phyloP scores from a whole-genome alignment of 2,329 filamentous ascomycete species.

The Chaetothyriales sp. region DNA sequence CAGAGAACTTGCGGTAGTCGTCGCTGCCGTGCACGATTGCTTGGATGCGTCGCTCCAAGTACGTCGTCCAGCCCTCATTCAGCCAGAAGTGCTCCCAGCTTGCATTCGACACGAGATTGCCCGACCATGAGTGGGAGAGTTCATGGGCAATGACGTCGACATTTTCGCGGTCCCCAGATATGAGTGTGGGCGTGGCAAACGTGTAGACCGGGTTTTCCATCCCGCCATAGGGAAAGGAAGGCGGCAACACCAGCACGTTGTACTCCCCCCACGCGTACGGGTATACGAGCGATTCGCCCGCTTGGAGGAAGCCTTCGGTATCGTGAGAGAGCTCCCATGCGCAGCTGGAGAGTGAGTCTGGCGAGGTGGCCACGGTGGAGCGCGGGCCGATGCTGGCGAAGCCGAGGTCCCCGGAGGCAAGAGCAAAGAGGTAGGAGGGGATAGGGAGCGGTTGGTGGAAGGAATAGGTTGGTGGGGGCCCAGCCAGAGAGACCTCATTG shows the following conservation, averaged over 20 bases:
- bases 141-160: slow-evolving; percentile 94
- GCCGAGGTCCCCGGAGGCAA: slow-evolving; percentile 68
- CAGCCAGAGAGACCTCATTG: slow-evolving; percentile 36
- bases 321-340: slow-evolving; percentile 86
- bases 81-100: slow-evolving; percentile 45
- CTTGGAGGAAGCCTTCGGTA: slow-evolving; percentile 81
- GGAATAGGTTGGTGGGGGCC: slow-evolving; percentile 52
- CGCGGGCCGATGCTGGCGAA: slow-evolving; percentile 76
- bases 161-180: slow-evolving; percentile 81
- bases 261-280: slow-evolving; percentile 92
- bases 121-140: slow-evolving; percentile 65
- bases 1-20: slow-evolving; percentile 77
- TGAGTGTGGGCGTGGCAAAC: slow-evolving; percentile 86
- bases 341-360: slow-evolving; percentile 68
- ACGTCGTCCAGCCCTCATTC: slow-evolving; percentile 82
- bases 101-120: slow-evolving; percentile 51
- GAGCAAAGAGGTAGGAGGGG: slow-evolving; percentile 85
- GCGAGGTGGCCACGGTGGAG: slow-evolving; percentile 73
- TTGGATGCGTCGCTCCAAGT: slow-evolving; percentile 75
- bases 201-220: slow-evolving; percentile 94
- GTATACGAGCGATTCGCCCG: slow-evolving; percentile 67
- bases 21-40: slow-evolving; percentile 62
- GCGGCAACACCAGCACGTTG: slow-evolving; percentile 80
- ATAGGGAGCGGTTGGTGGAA: slow-evolving; percentile 90
- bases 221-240: slow-evolving; percentile 79